These are phyloP conservation scores for Cyclotella cryptica DNA, from an alignment of 108 stramenopile genomes.

Conservation along the genomic window DNA sequence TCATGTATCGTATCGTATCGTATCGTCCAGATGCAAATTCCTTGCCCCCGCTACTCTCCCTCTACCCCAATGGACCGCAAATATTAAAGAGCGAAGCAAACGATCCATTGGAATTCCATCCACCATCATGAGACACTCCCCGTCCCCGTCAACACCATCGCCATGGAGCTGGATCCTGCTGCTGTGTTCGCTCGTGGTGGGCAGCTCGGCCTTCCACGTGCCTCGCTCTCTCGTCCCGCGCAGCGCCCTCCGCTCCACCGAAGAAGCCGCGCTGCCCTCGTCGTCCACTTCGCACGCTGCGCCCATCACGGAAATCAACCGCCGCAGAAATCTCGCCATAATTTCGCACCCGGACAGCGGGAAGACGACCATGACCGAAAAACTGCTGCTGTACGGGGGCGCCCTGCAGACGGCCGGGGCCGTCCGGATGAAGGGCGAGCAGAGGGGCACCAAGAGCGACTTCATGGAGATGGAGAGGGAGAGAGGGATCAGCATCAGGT, in stretches of 20 bases:
- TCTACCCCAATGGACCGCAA: too few species aligned
- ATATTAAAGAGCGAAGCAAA: too few species aligned
- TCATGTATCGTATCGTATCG: too few species aligned
- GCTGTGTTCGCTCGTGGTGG: too few species aligned
- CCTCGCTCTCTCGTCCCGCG: too few species aligned
- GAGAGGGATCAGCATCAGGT: constrained; percentile 93
- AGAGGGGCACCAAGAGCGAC: constrained; percentile 83
- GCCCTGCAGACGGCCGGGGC: constrained; percentile 96
- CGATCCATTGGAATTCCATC: too few species aligned
- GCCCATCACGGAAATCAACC: constrained; percentile 72
- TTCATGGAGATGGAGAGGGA: constrained; percentile 97
- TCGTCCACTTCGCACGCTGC: constrained; percentile 43
- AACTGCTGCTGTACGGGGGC: constrained; percentile 90
- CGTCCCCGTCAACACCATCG: too few species aligned
- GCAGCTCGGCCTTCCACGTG: too few species aligned
- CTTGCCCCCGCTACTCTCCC: too few species aligned
- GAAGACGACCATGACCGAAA: constrained; percentile 98
- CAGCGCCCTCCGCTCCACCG: constrained; percentile 3
- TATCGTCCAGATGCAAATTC: too few species aligned
- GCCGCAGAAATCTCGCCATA: constrained; percentile 95
- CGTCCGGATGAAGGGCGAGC: constrained; percentile 92
- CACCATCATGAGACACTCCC: too few species aligned
- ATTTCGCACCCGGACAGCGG: constrained; percentile 96
- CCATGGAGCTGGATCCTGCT: too few species aligned
- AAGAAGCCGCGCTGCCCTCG: not conserved